phyloP scores from a whole-genome alignment of 768 basidiomycete species.

The Russula earlei region DNA sequence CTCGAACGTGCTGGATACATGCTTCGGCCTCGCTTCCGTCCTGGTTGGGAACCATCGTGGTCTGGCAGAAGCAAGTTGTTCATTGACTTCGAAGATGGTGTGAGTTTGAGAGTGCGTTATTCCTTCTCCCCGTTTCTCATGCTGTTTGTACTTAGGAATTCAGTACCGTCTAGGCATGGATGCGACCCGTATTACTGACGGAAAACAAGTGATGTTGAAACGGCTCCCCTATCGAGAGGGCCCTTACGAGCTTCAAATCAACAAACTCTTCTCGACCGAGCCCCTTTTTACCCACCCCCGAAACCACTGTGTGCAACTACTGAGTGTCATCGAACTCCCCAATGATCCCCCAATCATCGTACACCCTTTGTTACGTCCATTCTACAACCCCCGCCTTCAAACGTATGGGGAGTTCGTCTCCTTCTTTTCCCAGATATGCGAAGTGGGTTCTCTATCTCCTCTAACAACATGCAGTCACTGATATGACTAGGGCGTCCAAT shows the following conservation, averaged over 20 bases:
- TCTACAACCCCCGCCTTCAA: conserved; percentile 22
- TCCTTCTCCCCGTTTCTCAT: no score
- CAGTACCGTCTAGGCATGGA: no score
- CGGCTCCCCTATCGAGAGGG: background rate
- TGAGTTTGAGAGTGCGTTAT: no score
- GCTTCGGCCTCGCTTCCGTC: no score
- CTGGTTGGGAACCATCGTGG: no score
- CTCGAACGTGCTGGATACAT: no score
- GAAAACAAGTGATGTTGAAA: conserved; percentile 4
- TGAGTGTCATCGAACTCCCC: conserved; percentile 2
- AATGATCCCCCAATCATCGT: conserved; percentile 17
- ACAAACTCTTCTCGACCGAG: background rate
- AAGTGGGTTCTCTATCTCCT: conserved; percentile 6
- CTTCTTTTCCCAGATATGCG: conserved; percentile 22
- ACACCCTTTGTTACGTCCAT: conserved; percentile 24
- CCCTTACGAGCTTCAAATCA: conserved; percentile 10
- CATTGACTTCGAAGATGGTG: no score
- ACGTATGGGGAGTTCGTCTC: conserved; percentile 22
- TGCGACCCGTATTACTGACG: no score
- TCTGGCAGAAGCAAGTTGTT: no score
- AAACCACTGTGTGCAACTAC: conserved; percentile 1
- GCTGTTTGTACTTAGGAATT: no score
- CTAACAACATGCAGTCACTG: no score
- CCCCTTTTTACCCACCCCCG: background rate
- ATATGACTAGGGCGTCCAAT: conserved; percentile 1